Conservation (phyloP, 305 asterid species). For the Ilex paraguariensis region DNA sequence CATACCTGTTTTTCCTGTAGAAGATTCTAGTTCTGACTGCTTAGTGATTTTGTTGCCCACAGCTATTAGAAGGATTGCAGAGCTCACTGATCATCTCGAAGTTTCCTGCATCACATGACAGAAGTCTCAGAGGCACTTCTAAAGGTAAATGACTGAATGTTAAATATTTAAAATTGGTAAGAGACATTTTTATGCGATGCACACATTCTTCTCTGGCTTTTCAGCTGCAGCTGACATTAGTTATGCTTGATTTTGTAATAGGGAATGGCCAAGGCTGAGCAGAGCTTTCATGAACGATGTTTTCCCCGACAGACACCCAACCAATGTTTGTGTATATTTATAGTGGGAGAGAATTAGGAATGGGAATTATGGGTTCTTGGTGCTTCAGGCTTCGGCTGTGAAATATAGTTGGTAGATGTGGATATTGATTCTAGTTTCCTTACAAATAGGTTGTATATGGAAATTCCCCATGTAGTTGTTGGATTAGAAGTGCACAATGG, state of each 20-base stretch:
- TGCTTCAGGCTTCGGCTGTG: slow-evolving; percentile 33
- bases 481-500: slow-evolving; percentile 12
- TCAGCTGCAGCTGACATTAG: too few species aligned
- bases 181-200: slow-evolving; percentile 11
- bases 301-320: background rate
- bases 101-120: slow-evolving; percentile 68
- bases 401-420: slow-evolving; percentile 57
- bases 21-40: slow-evolving; percentile 24
- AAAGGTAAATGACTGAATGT: slow-evolving; percentile 31
- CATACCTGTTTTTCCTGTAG: too few species aligned
- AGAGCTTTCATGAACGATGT: background rate
- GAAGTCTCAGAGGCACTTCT: slow-evolving; percentile 45
- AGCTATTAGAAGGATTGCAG: slow-evolving; percentile 96
- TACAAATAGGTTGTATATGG: slow-evolving; percentile 47
- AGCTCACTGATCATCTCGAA: slow-evolving; percentile 75
- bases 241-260: background rate
- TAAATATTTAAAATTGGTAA: background rate
- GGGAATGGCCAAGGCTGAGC: slow-evolving; percentile 7
- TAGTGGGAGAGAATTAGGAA: slow-evolving; percentile 25
- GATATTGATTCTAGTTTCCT: slow-evolving; percentile 47
- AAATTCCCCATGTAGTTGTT: slow-evolving; percentile 21
- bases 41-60: slow-evolving; percentile 27
- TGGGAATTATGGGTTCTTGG: slow-evolving; percentile 31
- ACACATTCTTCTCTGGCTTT: slow-evolving; percentile 9
- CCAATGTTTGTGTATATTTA: slow-evolving; percentile 27